phyloP scores from a whole-genome alignment of 2,329 filamentous ascomycete genomes.

The Peltaster fructicola region DNA sequence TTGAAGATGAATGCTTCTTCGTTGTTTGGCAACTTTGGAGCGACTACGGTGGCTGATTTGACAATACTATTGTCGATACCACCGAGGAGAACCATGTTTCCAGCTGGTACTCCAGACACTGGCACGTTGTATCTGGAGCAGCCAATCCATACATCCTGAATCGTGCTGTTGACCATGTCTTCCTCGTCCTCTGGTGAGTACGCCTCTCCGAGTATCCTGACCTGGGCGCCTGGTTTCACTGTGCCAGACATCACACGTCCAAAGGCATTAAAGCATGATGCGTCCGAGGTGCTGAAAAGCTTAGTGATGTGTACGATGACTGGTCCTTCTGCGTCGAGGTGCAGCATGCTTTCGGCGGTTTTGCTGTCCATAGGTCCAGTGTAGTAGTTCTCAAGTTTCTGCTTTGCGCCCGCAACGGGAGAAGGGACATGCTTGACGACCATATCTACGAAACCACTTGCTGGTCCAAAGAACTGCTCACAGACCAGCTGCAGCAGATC shows the following conservation, averaged over 20 bases:
- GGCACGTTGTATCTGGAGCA: constrained; percentile 88
- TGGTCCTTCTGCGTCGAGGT: constrained; percentile 77
- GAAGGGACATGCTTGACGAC: constrained; percentile 77
- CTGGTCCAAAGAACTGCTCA: constrained; percentile 85
- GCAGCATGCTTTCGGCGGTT: constrained; percentile 60
- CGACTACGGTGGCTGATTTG: constrained; percentile 84
- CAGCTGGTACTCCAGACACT: constrained; percentile 79
- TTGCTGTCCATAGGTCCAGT: constrained; percentile 76
- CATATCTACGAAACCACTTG: constrained; percentile 91
- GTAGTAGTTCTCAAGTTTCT: constrained; percentile 71
- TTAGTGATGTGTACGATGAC: constrained; percentile 87
- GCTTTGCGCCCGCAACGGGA: constrained; percentile 58
- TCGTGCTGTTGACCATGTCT: constrained; percentile 79
- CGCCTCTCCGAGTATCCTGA: constrained; percentile 82
- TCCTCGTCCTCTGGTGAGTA: constrained; percentile 96
- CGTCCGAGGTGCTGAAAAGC: constrained; percentile 76
- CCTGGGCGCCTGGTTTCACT: constrained; percentile 60
- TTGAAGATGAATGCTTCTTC: constrained; percentile 94
- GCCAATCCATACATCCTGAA: constrained; percentile 74
- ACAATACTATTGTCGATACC: constrained; percentile 97
- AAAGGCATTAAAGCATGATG: constrained; percentile 78
- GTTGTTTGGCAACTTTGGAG: constrained; percentile 60
- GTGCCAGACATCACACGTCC: constrained; percentile 88
- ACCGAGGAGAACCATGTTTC: constrained; percentile 79
- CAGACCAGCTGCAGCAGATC: constrained; percentile 78